phyloP scores from a whole-genome alignment of 164 flowering plant genomes.

The Chimonanthus praecox region DNA sequence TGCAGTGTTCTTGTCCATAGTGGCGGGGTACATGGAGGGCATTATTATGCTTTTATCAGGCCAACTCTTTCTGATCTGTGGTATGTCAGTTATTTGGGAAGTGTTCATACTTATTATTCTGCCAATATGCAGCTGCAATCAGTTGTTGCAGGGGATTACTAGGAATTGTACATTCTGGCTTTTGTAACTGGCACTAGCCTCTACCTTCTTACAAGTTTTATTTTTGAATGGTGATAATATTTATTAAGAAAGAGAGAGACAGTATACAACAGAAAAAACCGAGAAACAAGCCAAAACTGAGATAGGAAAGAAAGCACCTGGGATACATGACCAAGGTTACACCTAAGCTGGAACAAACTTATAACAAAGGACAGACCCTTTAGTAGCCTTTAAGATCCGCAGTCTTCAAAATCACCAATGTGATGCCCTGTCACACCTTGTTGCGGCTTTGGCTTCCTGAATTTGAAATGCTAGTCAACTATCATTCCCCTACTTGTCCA shows the following conservation, averaged over 20 bases:
- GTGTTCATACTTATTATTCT: neutral
- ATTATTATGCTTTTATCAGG: slow-evolving; percentile 45
- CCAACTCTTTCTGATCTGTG: slow-evolving; percentile 43
- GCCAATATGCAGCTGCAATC: neutral
- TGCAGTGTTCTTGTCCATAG: slow-evolving; percentile 49
- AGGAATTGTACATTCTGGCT: neutral
- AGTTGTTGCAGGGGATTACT: neutral
- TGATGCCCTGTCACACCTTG: neutral
- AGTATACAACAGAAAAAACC: too few species aligned
- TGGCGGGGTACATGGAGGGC: slow-evolving; percentile 51
- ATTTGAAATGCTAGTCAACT: neutral
- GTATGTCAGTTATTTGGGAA: slow-evolving; percentile 16
- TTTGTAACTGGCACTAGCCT: neutral
- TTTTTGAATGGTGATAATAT: too few species aligned
- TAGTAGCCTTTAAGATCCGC: too few species aligned
- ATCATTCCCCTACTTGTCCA: neutral
- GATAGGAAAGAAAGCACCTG: too few species aligned
- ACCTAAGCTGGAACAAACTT: too few species aligned
- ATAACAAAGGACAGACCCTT: too few species aligned
- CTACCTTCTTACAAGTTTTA: neutral
- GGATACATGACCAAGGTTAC: too few species aligned
- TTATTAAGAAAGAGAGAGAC: too few species aligned
- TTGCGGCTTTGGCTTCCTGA: neutral
- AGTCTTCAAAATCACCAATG: too few species aligned
- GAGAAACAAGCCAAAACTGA: too few species aligned